Conservation (phyloP, 1,139 yeast species). For the Saccharomycopsis crataegensis region DNA sequence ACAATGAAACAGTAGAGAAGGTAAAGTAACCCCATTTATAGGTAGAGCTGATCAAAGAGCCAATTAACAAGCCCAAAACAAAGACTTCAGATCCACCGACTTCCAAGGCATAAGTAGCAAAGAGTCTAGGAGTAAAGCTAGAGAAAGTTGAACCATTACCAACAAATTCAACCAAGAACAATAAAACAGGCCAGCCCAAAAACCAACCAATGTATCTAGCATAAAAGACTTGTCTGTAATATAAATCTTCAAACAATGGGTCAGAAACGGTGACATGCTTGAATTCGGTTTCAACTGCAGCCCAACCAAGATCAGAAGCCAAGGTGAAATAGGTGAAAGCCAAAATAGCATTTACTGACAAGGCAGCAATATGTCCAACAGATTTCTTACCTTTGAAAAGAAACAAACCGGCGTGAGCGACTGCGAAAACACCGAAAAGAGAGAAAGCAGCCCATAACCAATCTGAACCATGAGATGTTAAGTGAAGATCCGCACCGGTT, state of each 20-base stretch:
- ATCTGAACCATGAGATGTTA: constrained; percentile 55
- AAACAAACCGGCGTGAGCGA: constrained; percentile 36
- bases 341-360: constrained; percentile 39
- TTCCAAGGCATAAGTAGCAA: constrained; percentile 33
- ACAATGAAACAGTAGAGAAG: constrained; percentile 30
- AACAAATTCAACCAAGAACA: constrained; percentile 40
- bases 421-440: constrained; percentile 37
- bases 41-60: constrained; percentile 44
- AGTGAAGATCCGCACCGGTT: constrained; percentile 38
- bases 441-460: constrained; percentile 68
- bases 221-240: constrained; percentile 54
- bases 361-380: constrained; percentile 33
- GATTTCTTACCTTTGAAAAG: constrained; percentile 27
- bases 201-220: constrained; percentile 64
- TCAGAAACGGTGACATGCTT: constrained; percentile 36
- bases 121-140: constrained; percentile 21
- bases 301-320: constrained; percentile 55
- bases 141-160: constrained; percentile 17
- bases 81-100: constrained; percentile 41
- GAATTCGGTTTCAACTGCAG: constrained; percentile 44
- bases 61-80: constrained; percentile 49
- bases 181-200: constrained; percentile 41
- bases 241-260: constrained; percentile 30
- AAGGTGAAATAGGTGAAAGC: constrained; percentile 49
- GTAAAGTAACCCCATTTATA: constrained; percentile 65